Evolutionary conservation across 2,329 filamentous ascomycete species (phyloP), one percentile per base, ranked within the genome.

Genomic region (Rasamsonia emersonii): DNA sequence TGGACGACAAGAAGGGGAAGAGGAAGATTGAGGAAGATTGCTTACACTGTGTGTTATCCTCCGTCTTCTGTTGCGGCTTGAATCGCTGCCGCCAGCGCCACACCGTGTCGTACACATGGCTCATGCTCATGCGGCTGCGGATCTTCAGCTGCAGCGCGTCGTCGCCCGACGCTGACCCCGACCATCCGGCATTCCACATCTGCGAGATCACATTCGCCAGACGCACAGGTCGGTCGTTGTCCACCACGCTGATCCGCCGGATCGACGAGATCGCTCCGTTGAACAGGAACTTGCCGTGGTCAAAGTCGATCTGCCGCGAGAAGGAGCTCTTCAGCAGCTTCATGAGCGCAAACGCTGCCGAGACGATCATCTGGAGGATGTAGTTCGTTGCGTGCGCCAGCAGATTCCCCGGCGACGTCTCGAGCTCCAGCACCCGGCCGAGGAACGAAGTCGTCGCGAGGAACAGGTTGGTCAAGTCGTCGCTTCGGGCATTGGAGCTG

Each of bases 11-110:
- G 27, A 25, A 16, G 24, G 16, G 27, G 26, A 28, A 30, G 2
- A 26, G 13, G 9, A 6, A 18, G 15, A 30, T 35, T 35, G 32
- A 30, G 29, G n/a, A 24, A 24, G 9, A 6, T 41, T 6, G 61
- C 75, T 66, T 67, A 84, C 79, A 70, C 59, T 85, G 79, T 32
- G 82, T 65, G 41, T 79, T 78, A 42, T 79, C 78, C 47, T 58
- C 50, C 0, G 48, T 39, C 32, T 77, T 73, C 37, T 77, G 80
- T 49, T 75, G 65, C 28, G 78, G 71, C 54, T 82, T 79, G 53
- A 73, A 74, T 40, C 75, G 70, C 32, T 74, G 68, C 32, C 75
- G 66, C 76, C 76, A 80, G 29, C 74, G 67, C 74, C 75, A 79
- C 11, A 79, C 73, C 2, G 71, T 75, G 47, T 81, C 77, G 45